A percentile compares a stretch with the other conserved stretches of the same genome.
phyloP scores from a whole-genome alignment of 148 eudicot genomes.

The Amaranthus palmeri region DNA sequence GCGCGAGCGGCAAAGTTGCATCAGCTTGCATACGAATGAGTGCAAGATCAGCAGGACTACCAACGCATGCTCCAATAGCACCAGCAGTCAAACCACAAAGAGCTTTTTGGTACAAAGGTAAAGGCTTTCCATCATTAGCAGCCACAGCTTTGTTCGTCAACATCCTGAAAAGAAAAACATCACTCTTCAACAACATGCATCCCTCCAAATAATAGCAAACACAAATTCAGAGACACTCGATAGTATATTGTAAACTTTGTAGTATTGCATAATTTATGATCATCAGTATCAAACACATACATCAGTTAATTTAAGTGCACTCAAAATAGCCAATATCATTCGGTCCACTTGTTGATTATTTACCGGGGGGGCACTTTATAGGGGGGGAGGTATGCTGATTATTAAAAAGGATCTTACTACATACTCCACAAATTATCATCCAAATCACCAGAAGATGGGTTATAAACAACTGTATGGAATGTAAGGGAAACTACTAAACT shows the following conservation, averaged over 20 bases:
- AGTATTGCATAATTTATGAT: not conserved
- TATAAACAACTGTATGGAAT: not conserved
- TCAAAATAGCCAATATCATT: not conserved
- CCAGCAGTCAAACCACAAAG: conserved; percentile 57
- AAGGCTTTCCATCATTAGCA: conserved; percentile 49
- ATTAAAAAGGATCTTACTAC: not conserved
- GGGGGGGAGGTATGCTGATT: not conserved
- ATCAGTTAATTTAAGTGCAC: not conserved
- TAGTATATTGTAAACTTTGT: not conserved
- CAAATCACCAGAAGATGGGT: not conserved
- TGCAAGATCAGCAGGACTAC: conserved; percentile 39
- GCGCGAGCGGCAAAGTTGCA: conserved; percentile 43
- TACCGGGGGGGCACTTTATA: not conserved
- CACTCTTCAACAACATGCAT: not conserved
- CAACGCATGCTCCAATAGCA: conserved; percentile 44
- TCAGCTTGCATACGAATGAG: conserved; percentile 39
- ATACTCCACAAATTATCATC: not conserved
- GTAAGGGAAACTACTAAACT: not conserved
- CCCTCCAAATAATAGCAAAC: not conserved
- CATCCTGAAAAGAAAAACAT: conserved; percentile 22
- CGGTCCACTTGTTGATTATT: not conserved
- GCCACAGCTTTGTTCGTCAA: conserved; percentile 44
- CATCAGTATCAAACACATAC: not conserved
- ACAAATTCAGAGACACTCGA: not conserved
- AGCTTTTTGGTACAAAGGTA: conserved; percentile 54